A percentile compares a stretch with the other conserved stretches of the same genome.
phyloP scores from a whole-genome alignment of 2,329 filamentous ascomycete species.

The Aspergillus viridinutans region DNA sequence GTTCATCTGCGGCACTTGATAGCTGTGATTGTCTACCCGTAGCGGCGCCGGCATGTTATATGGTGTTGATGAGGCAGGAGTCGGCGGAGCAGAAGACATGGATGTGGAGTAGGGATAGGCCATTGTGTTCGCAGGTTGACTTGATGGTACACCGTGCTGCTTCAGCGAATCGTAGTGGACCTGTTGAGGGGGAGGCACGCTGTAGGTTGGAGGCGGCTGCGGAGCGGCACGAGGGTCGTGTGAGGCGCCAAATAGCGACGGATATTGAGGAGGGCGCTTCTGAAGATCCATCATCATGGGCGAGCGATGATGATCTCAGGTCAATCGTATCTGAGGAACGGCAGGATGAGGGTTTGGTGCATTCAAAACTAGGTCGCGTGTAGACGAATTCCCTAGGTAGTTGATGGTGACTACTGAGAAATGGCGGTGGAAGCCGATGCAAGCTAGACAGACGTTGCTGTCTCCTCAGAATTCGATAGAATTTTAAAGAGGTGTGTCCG shows the following conservation, averaged over 20 bases:
- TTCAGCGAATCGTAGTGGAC: slow-evolving; percentile 6
- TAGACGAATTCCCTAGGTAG: background rate
- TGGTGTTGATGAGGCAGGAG: slow-evolving; percentile 5
- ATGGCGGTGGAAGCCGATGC: slow-evolving; percentile 14
- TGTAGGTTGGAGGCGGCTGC: slow-evolving; percentile 16
- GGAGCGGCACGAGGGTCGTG: slow-evolving; percentile 24
- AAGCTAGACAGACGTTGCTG: background rate
- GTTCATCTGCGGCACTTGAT: slow-evolving; percentile 19
- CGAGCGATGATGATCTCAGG: background rate
- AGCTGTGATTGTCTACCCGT: slow-evolving; percentile 18
- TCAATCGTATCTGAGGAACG: background rate
- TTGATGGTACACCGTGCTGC: slow-evolving; percentile 10
- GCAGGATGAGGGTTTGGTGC: background rate
- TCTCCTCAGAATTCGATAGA: background rate
- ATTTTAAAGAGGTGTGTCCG: background rate
- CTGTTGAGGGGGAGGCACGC: slow-evolving; percentile 2
- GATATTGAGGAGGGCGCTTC: slow-evolving; percentile 21
- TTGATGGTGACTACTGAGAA: slow-evolving; percentile 2
- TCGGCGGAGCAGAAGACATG: background rate
- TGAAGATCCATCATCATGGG: slow-evolving; percentile 25
- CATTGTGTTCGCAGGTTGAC: slow-evolving; percentile 6
- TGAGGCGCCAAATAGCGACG: slow-evolving; percentile 27
- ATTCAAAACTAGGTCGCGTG: slow-evolving; percentile 1
- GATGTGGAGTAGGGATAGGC: slow-evolving; percentile 8
- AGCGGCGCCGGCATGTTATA: slow-evolving; percentile 19